Evolutionary conservation across 139 green algal genomes (phyloP).

Genomic region (Nannochloris sp.): DNA sequence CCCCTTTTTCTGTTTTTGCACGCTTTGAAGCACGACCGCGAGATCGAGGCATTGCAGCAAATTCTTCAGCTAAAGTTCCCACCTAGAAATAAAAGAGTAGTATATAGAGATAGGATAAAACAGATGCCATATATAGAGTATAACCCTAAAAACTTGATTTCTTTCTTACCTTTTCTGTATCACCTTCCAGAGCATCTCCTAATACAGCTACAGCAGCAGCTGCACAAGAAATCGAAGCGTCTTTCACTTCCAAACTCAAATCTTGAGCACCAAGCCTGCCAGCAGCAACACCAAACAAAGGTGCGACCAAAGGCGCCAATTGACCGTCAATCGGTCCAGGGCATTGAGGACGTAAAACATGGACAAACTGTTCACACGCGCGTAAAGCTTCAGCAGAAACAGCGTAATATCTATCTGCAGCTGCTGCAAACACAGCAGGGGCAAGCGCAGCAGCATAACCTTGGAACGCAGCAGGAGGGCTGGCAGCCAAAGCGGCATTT

Average conservation of each 20-base stretch:
- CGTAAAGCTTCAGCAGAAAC: constrained; percentile 80
- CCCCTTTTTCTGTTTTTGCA: too few species aligned
- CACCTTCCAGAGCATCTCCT: constrained; percentile 51
- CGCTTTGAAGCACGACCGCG: background rate
- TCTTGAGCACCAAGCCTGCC: constrained; percentile 48
- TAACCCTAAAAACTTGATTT: background rate
- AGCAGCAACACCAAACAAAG: constrained; percentile 39
- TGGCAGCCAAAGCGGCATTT: constrained; percentile 43
- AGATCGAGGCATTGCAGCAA: constrained; percentile 26
- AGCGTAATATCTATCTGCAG: constrained; percentile 87
- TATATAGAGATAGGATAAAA: background rate
- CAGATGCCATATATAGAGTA: background rate
- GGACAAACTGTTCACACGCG: constrained; percentile 67
- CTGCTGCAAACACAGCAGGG: constrained; percentile 37
- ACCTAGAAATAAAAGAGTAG: constrained; percentile 5
- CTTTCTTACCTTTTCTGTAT: constrained; percentile 36
- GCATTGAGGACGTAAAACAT: constrained; percentile 49
- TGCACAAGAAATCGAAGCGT: constrained; percentile 70
- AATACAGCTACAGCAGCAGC: constrained; percentile 50
- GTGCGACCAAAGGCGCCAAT: constrained; percentile 32
- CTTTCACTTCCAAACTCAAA: constrained; percentile 89
- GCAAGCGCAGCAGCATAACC: constrained; percentile 47
- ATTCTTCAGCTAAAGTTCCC: constrained; percentile 19
- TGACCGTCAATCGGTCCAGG: background rate
- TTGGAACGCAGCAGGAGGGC: constrained; percentile 44